phyloP scores from a whole-genome alignment of 768 basidiomycete species.

The Psilocybe sp. region DNA sequence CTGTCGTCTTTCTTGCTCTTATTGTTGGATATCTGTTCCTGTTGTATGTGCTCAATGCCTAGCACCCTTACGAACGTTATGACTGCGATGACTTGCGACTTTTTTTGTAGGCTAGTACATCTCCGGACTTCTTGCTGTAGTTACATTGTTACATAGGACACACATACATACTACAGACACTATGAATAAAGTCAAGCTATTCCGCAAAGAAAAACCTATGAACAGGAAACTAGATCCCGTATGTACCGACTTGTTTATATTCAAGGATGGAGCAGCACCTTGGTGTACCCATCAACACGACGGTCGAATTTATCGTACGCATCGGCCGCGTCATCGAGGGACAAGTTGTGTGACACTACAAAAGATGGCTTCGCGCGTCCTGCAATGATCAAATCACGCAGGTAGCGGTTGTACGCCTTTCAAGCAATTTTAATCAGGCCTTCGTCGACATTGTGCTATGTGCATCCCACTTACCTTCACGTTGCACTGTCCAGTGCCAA shows the following conservation, averaged over 20 bases:
- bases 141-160: too few species aligned
- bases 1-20: neutral
- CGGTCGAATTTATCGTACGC: conserved; percentile 56
- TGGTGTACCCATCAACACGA: conserved; percentile 51
- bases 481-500: conserved; percentile 57
- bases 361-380: conserved; percentile 53
- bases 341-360: conserved; percentile 51
- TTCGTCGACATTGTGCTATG: neutral
- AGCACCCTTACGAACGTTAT: too few species aligned
- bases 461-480: conserved; percentile 36
- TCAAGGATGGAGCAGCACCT: conserved; percentile 50
- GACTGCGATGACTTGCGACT: too few species aligned
- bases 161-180: too few species aligned
- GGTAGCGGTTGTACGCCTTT: conserved; percentile 50
- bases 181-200: too few species aligned
- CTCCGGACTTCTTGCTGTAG: too few species aligned
- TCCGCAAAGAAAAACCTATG: too few species aligned
- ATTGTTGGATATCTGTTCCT: neutral
- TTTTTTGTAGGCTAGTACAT: too few species aligned
- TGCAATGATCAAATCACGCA: conserved; percentile 52
- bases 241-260: neutral
- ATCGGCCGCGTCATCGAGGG: conserved; percentile 43
- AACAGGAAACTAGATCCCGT: too few species aligned
- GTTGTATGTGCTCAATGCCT: neutral
- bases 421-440: neutral